A percentile compares a stretch with the other conserved stretches of the same genome.
Conservation (phyloP, 106 monocot species). For the Chionographis japonica region DNA sequence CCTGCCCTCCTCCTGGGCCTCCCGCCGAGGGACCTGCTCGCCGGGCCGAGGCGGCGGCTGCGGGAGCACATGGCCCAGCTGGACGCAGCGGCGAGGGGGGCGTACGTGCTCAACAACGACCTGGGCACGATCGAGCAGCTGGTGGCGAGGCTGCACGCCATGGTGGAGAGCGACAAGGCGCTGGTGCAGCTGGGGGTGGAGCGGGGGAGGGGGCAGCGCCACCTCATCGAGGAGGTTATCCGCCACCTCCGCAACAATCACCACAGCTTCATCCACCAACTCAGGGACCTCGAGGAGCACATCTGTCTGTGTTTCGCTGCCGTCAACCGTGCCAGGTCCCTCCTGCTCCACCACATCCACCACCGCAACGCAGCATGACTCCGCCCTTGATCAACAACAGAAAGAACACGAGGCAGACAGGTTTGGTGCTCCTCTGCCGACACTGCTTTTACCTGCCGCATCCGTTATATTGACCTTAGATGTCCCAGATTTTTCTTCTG, state of each 20-base stretch:
- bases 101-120: constrained; percentile 62
- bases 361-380: not conserved
- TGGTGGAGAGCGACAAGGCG: constrained; percentile 67
- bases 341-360: constrained; percentile 51
- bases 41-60: constrained; percentile 13
- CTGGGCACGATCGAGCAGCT: constrained; percentile 63
- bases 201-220: constrained; percentile 36
- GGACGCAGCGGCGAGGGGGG: constrained; percentile 55
- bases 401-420: too few species aligned
- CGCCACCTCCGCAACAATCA: constrained; percentile 51
- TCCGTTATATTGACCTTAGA: too few species aligned
- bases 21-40: constrained; percentile 11
- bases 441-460: too few species aligned
- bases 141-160: constrained; percentile 54
- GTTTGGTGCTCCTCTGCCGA: too few species aligned
- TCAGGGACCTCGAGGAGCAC: constrained; percentile 66
- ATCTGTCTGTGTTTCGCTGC: constrained; percentile 66
- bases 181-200: constrained; percentile 44
- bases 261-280: constrained; percentile 38
- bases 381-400: too few species aligned
- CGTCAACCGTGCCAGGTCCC: constrained; percentile 48
- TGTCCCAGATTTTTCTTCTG: too few species aligned
- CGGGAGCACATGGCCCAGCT: constrained; percentile 39
- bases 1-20: constrained; percentile 7
- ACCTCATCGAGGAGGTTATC: constrained; percentile 51